Base-by-base conservation (phyloP, 2,329 filamentous ascomycete species). In the Ascochyta viciae-villosae region DNA sequence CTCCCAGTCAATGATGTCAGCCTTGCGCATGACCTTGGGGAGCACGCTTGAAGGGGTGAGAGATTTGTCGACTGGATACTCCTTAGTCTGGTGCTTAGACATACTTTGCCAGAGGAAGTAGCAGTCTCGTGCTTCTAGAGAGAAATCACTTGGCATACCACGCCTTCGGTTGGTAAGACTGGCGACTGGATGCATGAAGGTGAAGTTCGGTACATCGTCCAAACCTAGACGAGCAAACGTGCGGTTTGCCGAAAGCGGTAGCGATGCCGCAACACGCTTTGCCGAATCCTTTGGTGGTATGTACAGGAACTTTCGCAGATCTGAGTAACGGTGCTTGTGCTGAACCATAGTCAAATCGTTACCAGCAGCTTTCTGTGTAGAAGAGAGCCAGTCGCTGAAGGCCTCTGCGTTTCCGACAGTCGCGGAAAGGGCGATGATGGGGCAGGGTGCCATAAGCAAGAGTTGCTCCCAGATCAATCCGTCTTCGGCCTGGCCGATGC, bases 381-480 rank as follows among this genome's bases (percentile, higher is more conserved):
- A 80, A 1, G 78, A 77, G 0, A 94, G 80, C 90, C 90, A 93
- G 26, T 81, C 78, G 49, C 80, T 84, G 74, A 94, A 92, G 64
- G 89, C 85, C 1, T 82, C 72, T 0, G 89, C 89, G 60, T 93
- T 93, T 4, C 89, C 90, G 13, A 94, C 87, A 0, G 90, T 94
- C 1, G 90, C 90, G 1, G 90, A 93, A 1, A 94, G 81, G 0
- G 90, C 90, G 60, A 93, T 89, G 45, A 94, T 89, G 0, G 89
- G 90, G 62, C 89, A 93, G 1, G 89, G 89, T 0, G 89, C 84
- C 58, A 91, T 81, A 1, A 93, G 81, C 1, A 93, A 77, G 3
- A 94, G 79, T 67, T 93, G 89, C 65, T 94, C 89, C 89, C 89
- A 94, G 2, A 92, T 80, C 1, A 92, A 77, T 48, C 89, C 89